Evolutionary conservation across 768 basidiomycete species (phyloP).

Genomic region (Termitomyces sp.): DNA sequence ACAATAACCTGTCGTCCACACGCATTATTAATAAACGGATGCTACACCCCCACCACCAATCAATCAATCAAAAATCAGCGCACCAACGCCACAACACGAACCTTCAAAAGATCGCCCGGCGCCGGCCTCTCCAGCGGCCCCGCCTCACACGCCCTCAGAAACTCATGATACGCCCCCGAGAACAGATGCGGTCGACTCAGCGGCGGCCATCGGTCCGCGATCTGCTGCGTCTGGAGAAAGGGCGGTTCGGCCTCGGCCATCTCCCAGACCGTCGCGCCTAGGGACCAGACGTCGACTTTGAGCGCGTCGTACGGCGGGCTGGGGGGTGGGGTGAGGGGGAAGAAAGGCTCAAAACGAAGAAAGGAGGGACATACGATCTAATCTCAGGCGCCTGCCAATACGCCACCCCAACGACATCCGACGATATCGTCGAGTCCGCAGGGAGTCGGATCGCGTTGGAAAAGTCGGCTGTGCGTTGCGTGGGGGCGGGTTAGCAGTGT

Average conservation of each 20-base stretch:
- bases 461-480: constrained; percentile 66
- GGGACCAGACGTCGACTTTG: constrained; percentile 77
- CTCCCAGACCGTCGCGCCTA: constrained; percentile 85
- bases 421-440: constrained; percentile 43
- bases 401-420: constrained; percentile 64
- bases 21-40: constrained; percentile 61
- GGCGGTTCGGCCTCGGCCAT: constrained; percentile 74
- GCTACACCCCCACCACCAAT: constrained; percentile 36
- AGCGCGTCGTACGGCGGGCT: constrained; percentile 72
- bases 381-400: constrained; percentile 90
- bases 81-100: constrained; percentile 27
- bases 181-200: constrained; percentile 55
- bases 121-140: constrained; percentile 48
- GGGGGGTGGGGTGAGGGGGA: not conserved
- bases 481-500: not conserved
- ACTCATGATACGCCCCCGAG: constrained; percentile 70
- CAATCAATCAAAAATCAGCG: not conserved
- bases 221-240: constrained; percentile 55
- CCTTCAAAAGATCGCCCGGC: constrained; percentile 56
- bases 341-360: constrained; percentile 6
- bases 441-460: constrained; percentile 67
- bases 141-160: constrained; percentile 64
- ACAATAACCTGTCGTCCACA: constrained; percentile 67
- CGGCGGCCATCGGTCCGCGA: constrained; percentile 65
- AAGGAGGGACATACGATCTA: constrained; percentile 46